Conservation (phyloP, 2,329 filamentous ascomycete genomes). For the Arthrobotrys musiformis region DNA sequence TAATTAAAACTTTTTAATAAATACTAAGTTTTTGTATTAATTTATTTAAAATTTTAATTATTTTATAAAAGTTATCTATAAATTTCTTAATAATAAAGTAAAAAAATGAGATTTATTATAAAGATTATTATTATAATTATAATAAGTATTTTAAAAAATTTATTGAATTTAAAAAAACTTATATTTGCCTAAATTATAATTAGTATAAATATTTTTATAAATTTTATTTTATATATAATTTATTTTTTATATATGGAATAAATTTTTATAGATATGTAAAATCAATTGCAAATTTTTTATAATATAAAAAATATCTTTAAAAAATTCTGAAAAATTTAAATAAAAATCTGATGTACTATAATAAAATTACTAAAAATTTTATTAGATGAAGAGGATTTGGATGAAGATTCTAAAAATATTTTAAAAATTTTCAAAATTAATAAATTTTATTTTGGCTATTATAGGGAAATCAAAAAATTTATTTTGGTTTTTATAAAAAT, state of each 20-base stretch:
- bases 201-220: not conserved
- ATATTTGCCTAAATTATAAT: not conserved
- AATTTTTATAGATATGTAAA: not conserved
- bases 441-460: not conserved
- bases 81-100: not conserved
- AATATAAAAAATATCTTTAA: not conserved
- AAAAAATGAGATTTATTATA: not conserved
- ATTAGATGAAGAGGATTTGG: not conserved
- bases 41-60: not conserved
- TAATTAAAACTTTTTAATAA: not conserved
- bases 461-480: not conserved
- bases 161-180: not conserved
- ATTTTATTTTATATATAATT: not conserved
- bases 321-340: not conserved
- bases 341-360: not conserved
- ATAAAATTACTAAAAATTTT: not conserved
- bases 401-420: not conserved
- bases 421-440: not conserved
- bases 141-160: not conserved
- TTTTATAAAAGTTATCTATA: not conserved
- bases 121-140: not conserved
- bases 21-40: not conserved
- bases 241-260: slow-evolving; percentile 9
- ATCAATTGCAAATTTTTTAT: not conserved
- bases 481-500: not conserved